A percentile compares a stretch with the other conserved stretches of the same genome.
phyloP scores from a whole-genome alignment of 306 rosid genomes.

The Glycine soja region DNA sequence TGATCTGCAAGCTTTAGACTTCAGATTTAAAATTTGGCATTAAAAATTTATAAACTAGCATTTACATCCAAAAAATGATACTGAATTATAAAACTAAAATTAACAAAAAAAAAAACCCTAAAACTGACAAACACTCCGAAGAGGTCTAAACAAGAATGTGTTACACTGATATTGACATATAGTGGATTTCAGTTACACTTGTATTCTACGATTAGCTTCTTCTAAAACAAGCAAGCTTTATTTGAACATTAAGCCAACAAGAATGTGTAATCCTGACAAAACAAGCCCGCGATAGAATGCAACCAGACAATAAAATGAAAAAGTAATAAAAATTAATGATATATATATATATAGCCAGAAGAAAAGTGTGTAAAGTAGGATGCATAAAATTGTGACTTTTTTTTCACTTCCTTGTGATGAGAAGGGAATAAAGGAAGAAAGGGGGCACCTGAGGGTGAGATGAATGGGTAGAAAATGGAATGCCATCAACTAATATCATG shows the following conservation, averaged over 20 bases:
- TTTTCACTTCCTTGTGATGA: not conserved
- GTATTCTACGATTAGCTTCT: not conserved
- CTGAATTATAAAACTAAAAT: not conserved
- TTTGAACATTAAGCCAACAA: not conserved
- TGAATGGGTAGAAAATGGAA: slow-evolving; percentile 43
- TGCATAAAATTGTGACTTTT: not conserved
- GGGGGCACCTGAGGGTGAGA: slow-evolving; percentile 47
- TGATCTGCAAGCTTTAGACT: not conserved
- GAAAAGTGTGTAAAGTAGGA: not conserved
- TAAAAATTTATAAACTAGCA: not conserved
- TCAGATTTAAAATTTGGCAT: not conserved
- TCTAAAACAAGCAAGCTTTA: not conserved
- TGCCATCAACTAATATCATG: slow-evolving; percentile 10
- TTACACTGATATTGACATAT: no score
- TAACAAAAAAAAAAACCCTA: not conserved
- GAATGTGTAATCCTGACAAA: not conserved
- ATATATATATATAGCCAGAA: no score
- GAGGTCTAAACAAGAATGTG: not conserved
- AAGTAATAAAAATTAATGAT: no score
- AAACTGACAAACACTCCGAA: not conserved
- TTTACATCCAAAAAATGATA: not conserved
- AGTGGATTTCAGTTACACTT: not conserved
- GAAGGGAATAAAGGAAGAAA: not conserved
- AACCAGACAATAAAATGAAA: no score
- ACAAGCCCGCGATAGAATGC: not conserved